phyloP scores from a whole-genome alignment of 768 basidiomycete species.

The Trametes cingulata region DNA sequence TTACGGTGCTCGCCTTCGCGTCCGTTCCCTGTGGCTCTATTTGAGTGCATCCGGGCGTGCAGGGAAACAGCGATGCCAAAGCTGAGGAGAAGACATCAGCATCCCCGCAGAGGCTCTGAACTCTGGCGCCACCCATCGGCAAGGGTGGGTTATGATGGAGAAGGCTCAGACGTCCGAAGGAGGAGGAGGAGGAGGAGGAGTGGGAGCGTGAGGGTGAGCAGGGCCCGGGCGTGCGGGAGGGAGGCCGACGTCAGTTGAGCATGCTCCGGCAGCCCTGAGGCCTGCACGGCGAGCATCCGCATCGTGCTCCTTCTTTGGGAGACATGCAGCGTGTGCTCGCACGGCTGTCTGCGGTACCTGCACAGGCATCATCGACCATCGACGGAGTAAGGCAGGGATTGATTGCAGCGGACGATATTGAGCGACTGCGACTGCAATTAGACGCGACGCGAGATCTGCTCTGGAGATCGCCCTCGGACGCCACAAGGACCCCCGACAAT shows the following conservation, averaged over 20 bases:
- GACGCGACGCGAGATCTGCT: not conserved
- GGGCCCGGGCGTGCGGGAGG: not conserved
- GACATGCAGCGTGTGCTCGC: not conserved
- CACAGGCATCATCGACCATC: too few species aligned
- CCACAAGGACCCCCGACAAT: too few species aligned
- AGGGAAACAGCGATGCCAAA: not conserved
- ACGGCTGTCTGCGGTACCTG: not conserved
- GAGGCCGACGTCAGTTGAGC: not conserved
- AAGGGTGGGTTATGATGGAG: too few species aligned
- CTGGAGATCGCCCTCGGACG: constrained; percentile 1
- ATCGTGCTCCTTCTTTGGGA: too few species aligned
- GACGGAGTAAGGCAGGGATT: too few species aligned
- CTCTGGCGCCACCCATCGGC: not conserved
- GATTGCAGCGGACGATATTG: not conserved
- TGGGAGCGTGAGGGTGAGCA: too few species aligned
- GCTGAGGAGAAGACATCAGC: too few species aligned
- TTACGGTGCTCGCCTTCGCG: not conserved
- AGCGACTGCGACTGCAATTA: not conserved
- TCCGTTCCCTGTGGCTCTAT: not conserved
- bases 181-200: too few species aligned
- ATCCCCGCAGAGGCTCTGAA: not conserved
- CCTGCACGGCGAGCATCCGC: not conserved
- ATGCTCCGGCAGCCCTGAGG: too few species aligned
- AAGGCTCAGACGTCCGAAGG: too few species aligned
- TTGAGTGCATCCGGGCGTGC: not conserved